A percentile compares a stretch with the other conserved stretches of the same genome.
Conservation (phyloP, 768 basidiomycete genomes). For the Hortiboletus campestris region DNA sequence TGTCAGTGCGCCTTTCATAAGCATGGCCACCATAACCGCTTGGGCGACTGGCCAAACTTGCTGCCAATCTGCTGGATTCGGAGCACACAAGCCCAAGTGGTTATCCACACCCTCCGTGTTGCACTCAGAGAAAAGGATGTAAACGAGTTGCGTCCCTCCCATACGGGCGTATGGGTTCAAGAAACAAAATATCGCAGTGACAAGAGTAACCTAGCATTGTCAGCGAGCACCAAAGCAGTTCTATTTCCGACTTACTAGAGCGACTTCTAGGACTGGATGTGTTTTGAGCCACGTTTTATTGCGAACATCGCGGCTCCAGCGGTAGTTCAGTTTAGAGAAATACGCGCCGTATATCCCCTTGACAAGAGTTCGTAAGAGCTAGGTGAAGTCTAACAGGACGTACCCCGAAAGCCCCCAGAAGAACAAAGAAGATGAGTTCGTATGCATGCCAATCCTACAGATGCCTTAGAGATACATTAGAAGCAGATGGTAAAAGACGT, state of each 20-base stretch:
- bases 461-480: conserved; percentile 1
- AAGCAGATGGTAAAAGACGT: background rate
- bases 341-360: conserved; percentile 93
- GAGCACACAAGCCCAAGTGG: conserved; percentile 69
- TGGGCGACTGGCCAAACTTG: conserved; percentile 62
- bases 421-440: conserved; percentile 80
- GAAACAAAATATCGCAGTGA: conserved; percentile 79
- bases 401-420: conserved; percentile 90
- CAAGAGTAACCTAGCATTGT: conserved; percentile 60
- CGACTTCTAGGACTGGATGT: conserved; percentile 82
- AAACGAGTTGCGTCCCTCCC: conserved; percentile 94
- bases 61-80: conserved; percentile 52
- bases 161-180: conserved; percentile 88
- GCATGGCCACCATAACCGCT: conserved; percentile 70
- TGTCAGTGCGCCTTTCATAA: conserved; percentile 79
- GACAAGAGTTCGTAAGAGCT: conserved; percentile 7
- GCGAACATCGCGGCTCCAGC: conserved; percentile 83
- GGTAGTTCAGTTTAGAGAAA: conserved; percentile 88
- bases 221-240: conserved; percentile 6
- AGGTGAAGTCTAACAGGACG: conserved; percentile 21
- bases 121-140: conserved; percentile 89
- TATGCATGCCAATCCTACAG: conserved; percentile 90
- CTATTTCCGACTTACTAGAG: conserved; percentile 52
- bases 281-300: conserved; percentile 75
- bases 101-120: conserved; percentile 50